These are phyloP conservation scores for Fusarium verticillioides DNA, from an alignment of 2,329 filamentous ascomycete species.

Conservation along the genomic window DNA sequence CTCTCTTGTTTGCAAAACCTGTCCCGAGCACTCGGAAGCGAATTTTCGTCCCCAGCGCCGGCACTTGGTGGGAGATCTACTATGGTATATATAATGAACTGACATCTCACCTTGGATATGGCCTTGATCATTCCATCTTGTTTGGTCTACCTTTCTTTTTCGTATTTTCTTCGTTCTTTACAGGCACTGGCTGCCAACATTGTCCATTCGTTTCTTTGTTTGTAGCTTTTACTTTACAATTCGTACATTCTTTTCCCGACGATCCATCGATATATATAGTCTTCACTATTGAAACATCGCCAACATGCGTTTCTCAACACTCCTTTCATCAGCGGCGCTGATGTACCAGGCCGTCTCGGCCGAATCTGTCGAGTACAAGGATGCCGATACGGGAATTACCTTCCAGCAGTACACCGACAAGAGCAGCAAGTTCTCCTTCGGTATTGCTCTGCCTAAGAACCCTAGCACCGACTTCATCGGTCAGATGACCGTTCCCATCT, in stretches of 20 bases:
- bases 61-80: background rate
- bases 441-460: slow-evolving; percentile 63
- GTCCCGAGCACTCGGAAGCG: slow-evolving; percentile 25
- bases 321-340: slow-evolving; percentile 36
- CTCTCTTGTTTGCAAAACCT: slow-evolving; percentile 14
- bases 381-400: slow-evolving; percentile 61
- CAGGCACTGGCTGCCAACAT: slow-evolving; percentile 32
- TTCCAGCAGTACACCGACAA: slow-evolving; percentile 62
- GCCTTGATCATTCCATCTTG: slow-evolving; percentile 10
- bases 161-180: slow-evolving; percentile 25
- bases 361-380: slow-evolving; percentile 50
- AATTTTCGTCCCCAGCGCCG: slow-evolving; percentile 1
- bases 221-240: background rate
- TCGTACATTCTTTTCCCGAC: slow-evolving; percentile 5
- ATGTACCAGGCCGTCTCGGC: slow-evolving; percentile 26
- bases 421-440: slow-evolving; percentile 61
- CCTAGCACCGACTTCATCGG: slow-evolving; percentile 69
- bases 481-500: slow-evolving; percentile 60
- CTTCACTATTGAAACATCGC: background rate
- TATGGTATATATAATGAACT: slow-evolving; percentile 12
- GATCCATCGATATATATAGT: slow-evolving; percentile 2
- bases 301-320: slow-evolving; percentile 33
- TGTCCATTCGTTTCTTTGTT: slow-evolving; percentile 26
- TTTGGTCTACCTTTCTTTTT: slow-evolving; percentile 20
- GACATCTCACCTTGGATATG: background rate